These are phyloP conservation scores for Lasiosphaeris hirsuta DNA, from an alignment of 495 filamentous ascomycete genomes.

Conservation along the genomic window DNA sequence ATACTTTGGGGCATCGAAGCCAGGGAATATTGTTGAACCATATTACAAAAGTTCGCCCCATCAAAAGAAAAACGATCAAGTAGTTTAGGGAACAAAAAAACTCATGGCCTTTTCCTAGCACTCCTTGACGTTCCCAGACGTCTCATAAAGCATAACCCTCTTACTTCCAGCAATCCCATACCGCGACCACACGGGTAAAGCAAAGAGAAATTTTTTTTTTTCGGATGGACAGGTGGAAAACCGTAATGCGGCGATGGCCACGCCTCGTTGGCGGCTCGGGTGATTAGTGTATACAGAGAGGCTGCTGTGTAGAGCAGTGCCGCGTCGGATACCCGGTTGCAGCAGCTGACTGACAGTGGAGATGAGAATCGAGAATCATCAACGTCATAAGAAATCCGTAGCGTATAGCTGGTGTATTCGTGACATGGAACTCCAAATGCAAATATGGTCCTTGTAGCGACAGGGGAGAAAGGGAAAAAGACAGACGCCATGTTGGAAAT, in stretches of 20 bases:
- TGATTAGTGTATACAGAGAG: slow-evolving; percentile 12
- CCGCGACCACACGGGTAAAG: not conserved
- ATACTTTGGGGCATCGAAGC: not conserved
- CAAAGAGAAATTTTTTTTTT: slow-evolving; percentile 7
- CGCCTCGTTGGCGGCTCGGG: not conserved
- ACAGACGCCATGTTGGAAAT: slow-evolving; percentile 12
- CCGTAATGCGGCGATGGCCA: not conserved
- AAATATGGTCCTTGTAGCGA: slow-evolving; percentile 35
- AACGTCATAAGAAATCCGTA: slow-evolving; percentile 31
- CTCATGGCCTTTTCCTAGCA: slow-evolving; percentile 1
- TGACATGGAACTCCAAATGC: slow-evolving; percentile 24
- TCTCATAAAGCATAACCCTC: slow-evolving; percentile 4
- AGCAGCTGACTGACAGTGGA: slow-evolving; percentile 7
- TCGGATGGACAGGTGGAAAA: not conserved
- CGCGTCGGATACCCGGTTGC: not conserved
- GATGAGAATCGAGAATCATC: slow-evolving; percentile 23
- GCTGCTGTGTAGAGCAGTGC: slow-evolving; percentile 6
- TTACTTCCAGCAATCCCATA: not conserved
- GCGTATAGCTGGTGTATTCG: slow-evolving; percentile 28
- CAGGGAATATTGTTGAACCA: not conserved
- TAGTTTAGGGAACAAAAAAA: not conserved
- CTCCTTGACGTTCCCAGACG: slow-evolving; percentile 8
- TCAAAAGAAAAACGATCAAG: not conserved
- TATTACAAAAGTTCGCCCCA: not conserved
- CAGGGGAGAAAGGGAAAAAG: slow-evolving; percentile 30